Percentiles rank a stretch among this genome's conserved stretches.
Conservation (phyloP, 176 grass and related monocot species). For the Hsuehochloa calcarea region DNA sequence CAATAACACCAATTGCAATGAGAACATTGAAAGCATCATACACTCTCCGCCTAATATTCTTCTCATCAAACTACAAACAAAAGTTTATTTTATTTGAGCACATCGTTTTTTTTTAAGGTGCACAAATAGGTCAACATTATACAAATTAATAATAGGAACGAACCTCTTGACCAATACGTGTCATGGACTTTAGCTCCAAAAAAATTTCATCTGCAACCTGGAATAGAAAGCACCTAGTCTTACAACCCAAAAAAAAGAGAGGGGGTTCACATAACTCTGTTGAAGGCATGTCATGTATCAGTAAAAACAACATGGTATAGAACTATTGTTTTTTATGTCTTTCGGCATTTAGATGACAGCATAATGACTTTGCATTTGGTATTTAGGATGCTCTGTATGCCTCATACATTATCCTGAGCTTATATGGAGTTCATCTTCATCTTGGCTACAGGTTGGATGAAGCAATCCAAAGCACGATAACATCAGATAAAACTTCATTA, state of each 20-base stretch:
- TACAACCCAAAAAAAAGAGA: not conserved
- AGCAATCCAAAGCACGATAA: conserved; percentile 1
- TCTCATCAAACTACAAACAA: conserved; percentile 88
- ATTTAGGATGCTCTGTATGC: not conserved
- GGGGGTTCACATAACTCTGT: not conserved
- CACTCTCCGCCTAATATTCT: conserved; percentile 89
- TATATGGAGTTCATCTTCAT: not conserved
- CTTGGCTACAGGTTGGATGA: conserved; percentile 1
- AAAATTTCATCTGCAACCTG: conserved; percentile 96
- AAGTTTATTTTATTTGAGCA: conserved; percentile 22
- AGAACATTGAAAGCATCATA: conserved; percentile 99
- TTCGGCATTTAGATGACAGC: conserved; percentile 16
- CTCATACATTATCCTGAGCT: not conserved
- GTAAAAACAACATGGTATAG: not conserved
- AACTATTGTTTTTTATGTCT: not conserved
- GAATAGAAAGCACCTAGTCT: conserved; percentile 38
- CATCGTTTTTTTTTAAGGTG: conserved; percentile 6
- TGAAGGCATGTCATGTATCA: not conserved
- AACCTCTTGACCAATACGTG: conserved; percentile 62
- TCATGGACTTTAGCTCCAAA: conserved; percentile 57
- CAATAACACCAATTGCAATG: conserved; percentile 83
- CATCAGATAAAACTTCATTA: not conserved
- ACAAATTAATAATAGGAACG: conserved; percentile 30
- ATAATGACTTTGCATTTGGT: not conserved
- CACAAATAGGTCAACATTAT: conserved; percentile 12